These are phyloP conservation scores for Cryptococcus deneoformans DNA, from an alignment of 1,284 basidiomycete genomes.

Conservation along the genomic window DNA sequence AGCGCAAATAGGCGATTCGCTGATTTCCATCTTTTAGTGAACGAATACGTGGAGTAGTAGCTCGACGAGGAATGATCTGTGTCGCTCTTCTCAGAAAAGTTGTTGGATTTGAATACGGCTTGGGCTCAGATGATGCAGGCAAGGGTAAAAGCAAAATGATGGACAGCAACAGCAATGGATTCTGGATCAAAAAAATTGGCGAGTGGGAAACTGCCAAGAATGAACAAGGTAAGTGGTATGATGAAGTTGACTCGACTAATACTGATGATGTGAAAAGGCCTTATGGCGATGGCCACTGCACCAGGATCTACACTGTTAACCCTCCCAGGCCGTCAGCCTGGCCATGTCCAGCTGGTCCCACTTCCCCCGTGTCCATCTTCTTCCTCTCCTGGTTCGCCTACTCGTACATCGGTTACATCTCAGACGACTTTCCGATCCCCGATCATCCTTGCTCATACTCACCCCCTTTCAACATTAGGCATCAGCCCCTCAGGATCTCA, in stretches of 20 bases:
- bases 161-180: slow-evolving; percentile 12
- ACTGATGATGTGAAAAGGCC: slow-evolving; percentile 55
- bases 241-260: background rate
- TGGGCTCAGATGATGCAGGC: slow-evolving; percentile 22
- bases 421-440: slow-evolving; percentile 49
- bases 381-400: slow-evolving; percentile 13
- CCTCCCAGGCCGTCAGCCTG: slow-evolving; percentile 81
- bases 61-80: slow-evolving; percentile 75
- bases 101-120: slow-evolving; percentile 71
- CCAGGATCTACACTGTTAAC: slow-evolving; percentile 74
- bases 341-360: slow-evolving; percentile 86
- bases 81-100: slow-evolving; percentile 77
- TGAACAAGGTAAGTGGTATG: slow-evolving; percentile 62
- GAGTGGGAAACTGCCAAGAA: slow-evolving; percentile 93
- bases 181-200: slow-evolving; percentile 58
- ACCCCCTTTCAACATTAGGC: slow-evolving; percentile 72
- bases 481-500: slow-evolving; percentile 73
- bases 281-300: slow-evolving; percentile 76
- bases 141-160: slow-evolving; percentile 14
- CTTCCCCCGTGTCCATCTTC: slow-evolving; percentile 69
- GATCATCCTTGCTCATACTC: slow-evolving; percentile 82
- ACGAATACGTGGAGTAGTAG: slow-evolving; percentile 73
- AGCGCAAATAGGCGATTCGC: background rate
- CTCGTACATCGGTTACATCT: slow-evolving; percentile 3
- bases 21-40: slow-evolving; percentile 55